Evolutionary conservation across 179 eudicot species (phyloP), one percentile per base, ranked within the genome.

Genomic region (Dionaea muscipula): DNA sequence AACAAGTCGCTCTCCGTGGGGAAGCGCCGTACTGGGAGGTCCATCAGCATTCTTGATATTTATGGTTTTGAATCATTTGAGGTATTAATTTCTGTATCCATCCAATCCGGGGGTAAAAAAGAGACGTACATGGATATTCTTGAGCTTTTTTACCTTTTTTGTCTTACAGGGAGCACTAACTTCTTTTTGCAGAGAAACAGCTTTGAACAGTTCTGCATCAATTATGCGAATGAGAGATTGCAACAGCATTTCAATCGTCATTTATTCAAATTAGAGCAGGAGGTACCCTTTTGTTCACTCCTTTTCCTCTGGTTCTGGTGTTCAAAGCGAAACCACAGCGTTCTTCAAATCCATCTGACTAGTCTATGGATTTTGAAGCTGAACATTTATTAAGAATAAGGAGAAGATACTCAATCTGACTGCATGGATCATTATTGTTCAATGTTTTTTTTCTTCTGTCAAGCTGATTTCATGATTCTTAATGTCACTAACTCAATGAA

Each of bases 221-320:
- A 93, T 63, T 93, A 93, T 78, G 96, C 99, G 39, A 88, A 93
- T 75, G 99, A 93, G 73, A 75, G 99, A 66, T 63, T 93, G 55
- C 99, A 93, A 63, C 99, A 93, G 62, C 99, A 93, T 64, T 93
- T 93, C 61, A 93, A 93, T 48, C 95, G 96, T 2, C 96, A 93
- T 68, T 63, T 93, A 51, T 88, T 93, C 78, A 93, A 93, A 70
- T 67, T 93, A 55, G 99, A 88, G 71, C 99, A 93, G 63, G 96
- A 88, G 86, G 99, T 88, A 47, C 53, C 44, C 22, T 43, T 43
- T 43, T 18, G 44, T 39, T 39, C 21, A 65, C 54, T n/a, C n/a
- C 56, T 40, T 43, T 31, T 8, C 40, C 27, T 33, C 12, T 13
- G 7, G 37, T 33, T 33, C 12, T 33, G 37, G 37, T 8, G 37